Conservation (phyloP, 352 stramenopile genomes). For the Globisporangium middletonii region DNA sequence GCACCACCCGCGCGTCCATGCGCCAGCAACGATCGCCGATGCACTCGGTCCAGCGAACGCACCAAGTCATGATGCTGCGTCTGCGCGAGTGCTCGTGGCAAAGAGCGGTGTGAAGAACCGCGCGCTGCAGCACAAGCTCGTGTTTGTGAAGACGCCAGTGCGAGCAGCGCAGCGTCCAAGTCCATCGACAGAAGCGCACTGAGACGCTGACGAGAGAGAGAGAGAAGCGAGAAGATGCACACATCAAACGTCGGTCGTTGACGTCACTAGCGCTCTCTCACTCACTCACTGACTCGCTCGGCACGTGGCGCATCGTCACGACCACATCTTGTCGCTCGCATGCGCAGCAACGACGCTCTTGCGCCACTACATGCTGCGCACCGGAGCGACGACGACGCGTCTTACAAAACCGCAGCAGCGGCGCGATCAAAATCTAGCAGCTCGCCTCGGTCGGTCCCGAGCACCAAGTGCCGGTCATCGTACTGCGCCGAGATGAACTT, state of each 20-base stretch:
- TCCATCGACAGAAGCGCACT: no score
- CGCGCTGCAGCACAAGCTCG: slow-evolving; percentile 39
- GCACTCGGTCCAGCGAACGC: neutral
- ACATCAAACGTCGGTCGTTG: neutral
- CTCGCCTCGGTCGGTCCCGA: slow-evolving; percentile 69
- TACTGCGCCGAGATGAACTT: slow-evolving; percentile 68
- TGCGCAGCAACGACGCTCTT: neutral
- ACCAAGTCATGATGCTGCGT: no score
- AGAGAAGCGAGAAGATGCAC: neutral
- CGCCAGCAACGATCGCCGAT: slow-evolving; percentile 8
- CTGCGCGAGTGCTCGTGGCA: slow-evolving; percentile 21
- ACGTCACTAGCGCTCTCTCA: neutral
- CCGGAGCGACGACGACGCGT: neutral
- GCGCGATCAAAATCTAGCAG: slow-evolving; percentile 77
- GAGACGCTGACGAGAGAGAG: neutral
- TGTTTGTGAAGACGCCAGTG: slow-evolving; percentile 53
- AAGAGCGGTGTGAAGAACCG: slow-evolving; percentile 36
- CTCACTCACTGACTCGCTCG: neutral
- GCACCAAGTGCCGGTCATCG: slow-evolving; percentile 66
- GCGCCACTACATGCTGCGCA: neutral
- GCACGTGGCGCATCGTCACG: neutral
- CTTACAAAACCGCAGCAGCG: slow-evolving; percentile 42
- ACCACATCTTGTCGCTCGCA: neutral
- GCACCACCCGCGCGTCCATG: slow-evolving; percentile 35
- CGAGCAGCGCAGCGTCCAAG: neutral